phyloP scores from a whole-genome alignment of 352 stramenopile genomes.

The Globisporangium alternatum region DNA sequence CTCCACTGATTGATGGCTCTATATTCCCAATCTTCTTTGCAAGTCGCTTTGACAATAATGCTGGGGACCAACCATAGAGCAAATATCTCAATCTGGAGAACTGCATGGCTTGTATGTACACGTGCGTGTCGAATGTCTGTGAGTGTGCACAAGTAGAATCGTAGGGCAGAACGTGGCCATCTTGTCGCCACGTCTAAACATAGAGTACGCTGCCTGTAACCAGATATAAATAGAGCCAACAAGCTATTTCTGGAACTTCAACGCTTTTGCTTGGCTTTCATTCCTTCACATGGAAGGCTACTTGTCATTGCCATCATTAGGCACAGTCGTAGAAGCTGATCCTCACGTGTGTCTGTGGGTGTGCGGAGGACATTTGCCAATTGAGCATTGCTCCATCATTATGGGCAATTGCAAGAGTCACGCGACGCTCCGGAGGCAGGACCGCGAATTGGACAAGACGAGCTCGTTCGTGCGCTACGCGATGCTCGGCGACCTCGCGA shows the following conservation, averaged over 20 bases:
- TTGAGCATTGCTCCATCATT: not conserved
- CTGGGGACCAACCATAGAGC: slow-evolving; percentile 90
- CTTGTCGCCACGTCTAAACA: not conserved
- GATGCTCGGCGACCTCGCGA: slow-evolving; percentile 46
- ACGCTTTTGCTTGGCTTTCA: not conserved
- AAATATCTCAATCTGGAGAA: slow-evolving; percentile 42
- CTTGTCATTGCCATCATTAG: not conserved
- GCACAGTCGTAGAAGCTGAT: not conserved
- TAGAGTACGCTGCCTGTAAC: not conserved
- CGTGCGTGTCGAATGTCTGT: not conserved
- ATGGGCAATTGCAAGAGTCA: slow-evolving; percentile 22
- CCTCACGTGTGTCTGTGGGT: not conserved
- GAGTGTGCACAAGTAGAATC: no score
- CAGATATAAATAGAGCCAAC: not conserved
- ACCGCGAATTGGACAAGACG: slow-evolving; percentile 35
- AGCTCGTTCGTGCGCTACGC: slow-evolving; percentile 53
- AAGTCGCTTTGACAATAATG: slow-evolving; percentile 86
- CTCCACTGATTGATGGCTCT: slow-evolving; percentile 89
- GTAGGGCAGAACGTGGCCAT: not conserved
- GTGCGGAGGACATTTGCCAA: not conserved
- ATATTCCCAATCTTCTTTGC: slow-evolving; percentile 92
- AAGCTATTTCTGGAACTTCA: not conserved
- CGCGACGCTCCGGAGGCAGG: slow-evolving; percentile 23
- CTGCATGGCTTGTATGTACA: slow-evolving; percentile 2
- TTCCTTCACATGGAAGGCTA: not conserved